Base-by-base conservation (phyloP, 2,329 filamentous ascomycete species). In the Arthrinium phaeospermum region DNA sequence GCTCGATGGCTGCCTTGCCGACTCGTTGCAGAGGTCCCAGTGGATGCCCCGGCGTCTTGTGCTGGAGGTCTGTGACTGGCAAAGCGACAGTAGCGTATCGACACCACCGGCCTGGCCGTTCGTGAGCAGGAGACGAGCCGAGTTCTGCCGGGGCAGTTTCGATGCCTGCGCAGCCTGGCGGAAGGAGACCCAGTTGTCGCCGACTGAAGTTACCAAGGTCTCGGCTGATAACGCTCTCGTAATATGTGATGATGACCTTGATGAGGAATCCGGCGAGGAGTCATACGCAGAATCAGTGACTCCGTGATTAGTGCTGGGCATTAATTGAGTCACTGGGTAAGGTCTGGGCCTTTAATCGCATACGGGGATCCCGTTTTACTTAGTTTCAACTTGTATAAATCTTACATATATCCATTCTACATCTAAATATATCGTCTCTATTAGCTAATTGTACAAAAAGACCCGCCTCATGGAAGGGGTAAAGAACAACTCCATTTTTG, bases 381-480 rank as follows among this genome's bases (percentile, higher is more conserved):
- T 22, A 30, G 6, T 22, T 61, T 30, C 53, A 22, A 22, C 34
- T 14, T 57, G 30, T 61, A 22, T 37, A 1, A 19, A 4, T 37
- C 2, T 12, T 12, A 51, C 12, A 14, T 57, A 34, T 34, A 34
- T 37, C 13, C 19, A 61, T 22, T 19, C 19, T 61, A 27, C 37
- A 37, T 19, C 53, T 37, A 37, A 61, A 37, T 61, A 61, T 37
- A 61, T 61, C 53, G 30, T 61, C 3, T 37, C 34, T 10, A 37
- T 61, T 61, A 61, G 53, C 22, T 61, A 61, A 61, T 37, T 61
- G 19, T 37, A 37, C 37, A 61, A 16, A 61, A 61, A 22, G 53
- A 22, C 53, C 53, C 53, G 53, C 30, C 16, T 61, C 14, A 19
- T 8, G 22, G 53, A 61, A 37, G 53, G 30, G 27, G 16, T 0